Percentiles rank a stretch among this genome's conserved stretches.
These are phyloP conservation scores for Apocynum venetum DNA, from an alignment of 257 asterid species.

Conservation along the genomic window DNA sequence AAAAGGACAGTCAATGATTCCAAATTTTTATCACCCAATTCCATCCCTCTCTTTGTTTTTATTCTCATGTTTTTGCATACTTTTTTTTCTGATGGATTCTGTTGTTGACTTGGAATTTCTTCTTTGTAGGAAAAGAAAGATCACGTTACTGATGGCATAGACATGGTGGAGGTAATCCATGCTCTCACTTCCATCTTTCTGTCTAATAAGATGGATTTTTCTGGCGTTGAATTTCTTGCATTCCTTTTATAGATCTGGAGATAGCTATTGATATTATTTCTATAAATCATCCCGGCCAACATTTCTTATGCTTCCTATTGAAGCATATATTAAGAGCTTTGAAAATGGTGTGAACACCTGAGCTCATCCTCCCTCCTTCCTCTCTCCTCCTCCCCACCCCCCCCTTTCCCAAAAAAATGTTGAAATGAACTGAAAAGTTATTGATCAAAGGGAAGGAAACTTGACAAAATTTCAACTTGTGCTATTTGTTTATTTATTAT, in stretches of 20 bases:
- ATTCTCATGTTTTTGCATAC: neutral
- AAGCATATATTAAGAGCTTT: neutral
- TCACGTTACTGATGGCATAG: constrained; percentile 51
- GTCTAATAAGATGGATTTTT: neutral
- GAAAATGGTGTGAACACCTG: neutral
- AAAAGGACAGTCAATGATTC: neutral
- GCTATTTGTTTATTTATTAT: neutral
- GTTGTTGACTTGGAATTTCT: constrained; percentile 16
- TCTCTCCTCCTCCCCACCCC: no score
- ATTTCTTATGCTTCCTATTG: neutral
- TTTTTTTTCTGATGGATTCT: constrained; percentile 5
- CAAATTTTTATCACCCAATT: neutral
- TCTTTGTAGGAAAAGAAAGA: constrained; percentile 52
- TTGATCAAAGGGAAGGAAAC: neutral
- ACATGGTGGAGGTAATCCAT: constrained; percentile 51
- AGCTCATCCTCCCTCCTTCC: no score
- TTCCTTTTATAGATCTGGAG: neutral
- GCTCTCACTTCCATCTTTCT: constrained; percentile 5
- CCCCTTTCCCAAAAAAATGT: neutral
- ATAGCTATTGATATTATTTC: neutral
- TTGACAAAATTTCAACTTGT: neutral
- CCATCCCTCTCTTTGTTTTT: neutral
- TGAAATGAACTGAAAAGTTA: neutral
- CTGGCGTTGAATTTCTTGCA: neutral
- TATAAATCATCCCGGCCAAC: neutral